Conservation (phyloP, 768 basidiomycete species). For the Lactifluus piperatus region DNA sequence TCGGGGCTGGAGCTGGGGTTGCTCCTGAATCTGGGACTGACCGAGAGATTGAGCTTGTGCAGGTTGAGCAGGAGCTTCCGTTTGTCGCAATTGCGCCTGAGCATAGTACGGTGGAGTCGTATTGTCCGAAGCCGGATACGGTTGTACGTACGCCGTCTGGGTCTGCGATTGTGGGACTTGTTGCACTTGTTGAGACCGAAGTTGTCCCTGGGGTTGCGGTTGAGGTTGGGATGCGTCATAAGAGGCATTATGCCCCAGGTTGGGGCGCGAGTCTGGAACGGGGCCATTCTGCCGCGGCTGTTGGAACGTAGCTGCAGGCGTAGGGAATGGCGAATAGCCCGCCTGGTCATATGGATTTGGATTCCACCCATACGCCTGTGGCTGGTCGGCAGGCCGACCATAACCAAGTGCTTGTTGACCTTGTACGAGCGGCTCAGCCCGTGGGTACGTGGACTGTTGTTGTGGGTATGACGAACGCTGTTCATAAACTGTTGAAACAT, state of each 20-base stretch:
- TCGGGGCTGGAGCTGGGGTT: slow-evolving; percentile 21
- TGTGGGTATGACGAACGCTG: slow-evolving; percentile 26
- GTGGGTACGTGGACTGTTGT: slow-evolving; percentile 23
- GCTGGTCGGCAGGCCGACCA: slow-evolving; percentile 26
- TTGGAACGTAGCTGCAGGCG: slow-evolving; percentile 25
- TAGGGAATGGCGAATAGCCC: slow-evolving; percentile 34
- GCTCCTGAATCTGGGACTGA: slow-evolving; percentile 25
- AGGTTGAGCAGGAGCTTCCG: slow-evolving; percentile 4
- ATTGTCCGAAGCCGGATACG: slow-evolving; percentile 18
- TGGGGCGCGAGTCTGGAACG: neutral
- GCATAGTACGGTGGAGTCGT: slow-evolving; percentile 20
- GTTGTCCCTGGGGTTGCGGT: slow-evolving; percentile 26
- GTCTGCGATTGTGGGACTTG: slow-evolving; percentile 23
- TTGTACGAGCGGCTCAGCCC: slow-evolving; percentile 27
- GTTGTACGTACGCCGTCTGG: slow-evolving; percentile 23
- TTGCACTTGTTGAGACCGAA: slow-evolving; percentile 24
- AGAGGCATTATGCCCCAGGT: neutral
- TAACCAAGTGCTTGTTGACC: slow-evolving; percentile 20
- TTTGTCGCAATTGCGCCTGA: slow-evolving; percentile 11
- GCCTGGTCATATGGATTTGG: slow-evolving; percentile 37
- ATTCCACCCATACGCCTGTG: slow-evolving; percentile 48
- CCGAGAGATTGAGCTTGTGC: slow-evolving; percentile 11
- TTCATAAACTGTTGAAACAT: slow-evolving; percentile 44
- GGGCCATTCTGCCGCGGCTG: slow-evolving; percentile 25
- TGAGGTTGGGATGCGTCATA: slow-evolving; percentile 15